Conservation (phyloP, 176 grass and related monocot genomes). For the Dactylis glomerata region DNA sequence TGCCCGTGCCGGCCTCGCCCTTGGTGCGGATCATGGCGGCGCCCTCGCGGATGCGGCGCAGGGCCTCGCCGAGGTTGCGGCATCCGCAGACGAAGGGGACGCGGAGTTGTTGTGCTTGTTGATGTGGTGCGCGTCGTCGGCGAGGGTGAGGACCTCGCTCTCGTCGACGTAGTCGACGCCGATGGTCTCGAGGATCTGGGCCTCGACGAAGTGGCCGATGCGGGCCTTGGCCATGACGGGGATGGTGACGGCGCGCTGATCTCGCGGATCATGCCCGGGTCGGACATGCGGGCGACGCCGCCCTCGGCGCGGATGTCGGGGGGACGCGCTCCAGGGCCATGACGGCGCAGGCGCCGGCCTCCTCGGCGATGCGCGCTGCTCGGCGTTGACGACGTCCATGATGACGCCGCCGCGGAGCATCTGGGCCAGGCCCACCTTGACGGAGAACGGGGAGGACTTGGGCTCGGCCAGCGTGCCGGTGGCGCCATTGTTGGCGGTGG, state of each 20-base stretch:
- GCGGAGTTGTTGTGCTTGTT: no score
- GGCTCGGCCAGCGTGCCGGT: slow-evolving; percentile 25
- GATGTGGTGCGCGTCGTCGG: no score
- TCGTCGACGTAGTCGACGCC: no score
- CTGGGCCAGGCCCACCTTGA: slow-evolving; percentile 57
- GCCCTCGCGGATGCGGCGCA: slow-evolving; percentile 68
- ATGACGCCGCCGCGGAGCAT: slow-evolving; percentile 75
- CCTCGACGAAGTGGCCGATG: no score
- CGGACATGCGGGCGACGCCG: slow-evolving; percentile 68
- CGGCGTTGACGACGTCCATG: slow-evolving; percentile 67
- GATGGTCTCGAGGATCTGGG: no score
- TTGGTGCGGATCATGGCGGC: no score
- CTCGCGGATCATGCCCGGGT: slow-evolving; percentile 60
- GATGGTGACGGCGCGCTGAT: no score
- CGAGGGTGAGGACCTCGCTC: no score
- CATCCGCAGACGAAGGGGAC: slow-evolving; percentile 76
- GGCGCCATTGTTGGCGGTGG: slow-evolving; percentile 14
- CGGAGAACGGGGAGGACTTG: slow-evolving; percentile 34
- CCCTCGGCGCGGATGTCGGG: slow-evolving; percentile 65
- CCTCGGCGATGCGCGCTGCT: slow-evolving; percentile 72
- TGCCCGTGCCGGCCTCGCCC: no score
- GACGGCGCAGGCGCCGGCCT: slow-evolving; percentile 62
- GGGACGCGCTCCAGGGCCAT: slow-evolving; percentile 81
- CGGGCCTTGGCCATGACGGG: no score
- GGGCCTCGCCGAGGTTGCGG: slow-evolving; percentile 63